These are phyloP conservation scores for Sparassis latifolia DNA, from an alignment of 1,284 basidiomycete species.

Conservation along the genomic window DNA sequence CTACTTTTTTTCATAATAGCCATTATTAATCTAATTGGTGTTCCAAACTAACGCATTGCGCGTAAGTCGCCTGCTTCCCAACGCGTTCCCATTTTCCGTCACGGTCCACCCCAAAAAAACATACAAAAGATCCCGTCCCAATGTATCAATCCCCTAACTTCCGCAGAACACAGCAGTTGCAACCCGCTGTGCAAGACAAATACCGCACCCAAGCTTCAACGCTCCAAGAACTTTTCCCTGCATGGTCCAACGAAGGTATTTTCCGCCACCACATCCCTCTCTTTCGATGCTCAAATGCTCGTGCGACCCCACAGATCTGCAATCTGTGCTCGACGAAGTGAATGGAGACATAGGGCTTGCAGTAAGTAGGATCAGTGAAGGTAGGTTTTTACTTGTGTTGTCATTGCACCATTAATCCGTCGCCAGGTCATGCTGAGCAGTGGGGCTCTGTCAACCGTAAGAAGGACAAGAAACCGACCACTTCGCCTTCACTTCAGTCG, in stretches of 20 bases:
- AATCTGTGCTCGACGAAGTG: slow-evolving; percentile 67
- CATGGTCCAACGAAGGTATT: slow-evolving; percentile 72
- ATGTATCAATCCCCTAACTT: slow-evolving; percentile 31
- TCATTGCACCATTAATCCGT: slow-evolving; percentile 6
- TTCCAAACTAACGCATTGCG: too few species aligned
- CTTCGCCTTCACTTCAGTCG: slow-evolving; percentile 28
- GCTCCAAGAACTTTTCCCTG: slow-evolving; percentile 74
- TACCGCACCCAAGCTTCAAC: slow-evolving; percentile 48
- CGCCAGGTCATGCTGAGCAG: slow-evolving; percentile 68
- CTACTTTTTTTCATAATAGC: too few species aligned
- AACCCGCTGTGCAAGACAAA: slow-evolving; percentile 29
- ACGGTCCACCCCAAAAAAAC: slow-evolving; percentile 16
- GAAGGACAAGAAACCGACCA: slow-evolving; percentile 70
- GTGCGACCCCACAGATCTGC: slow-evolving; percentile 50
- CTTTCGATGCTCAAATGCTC: slow-evolving; percentile 14
- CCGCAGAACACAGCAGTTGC: slow-evolving; percentile 22
- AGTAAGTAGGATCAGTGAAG: slow-evolving; percentile 74
- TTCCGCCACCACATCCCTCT: slow-evolving; percentile 15
- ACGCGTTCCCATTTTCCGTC: background rate
- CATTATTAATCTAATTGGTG: too few species aligned
- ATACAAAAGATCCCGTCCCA: slow-evolving; percentile 13
- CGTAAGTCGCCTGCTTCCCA: too few species aligned
- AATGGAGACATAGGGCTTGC: slow-evolving; percentile 72
- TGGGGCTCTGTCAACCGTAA: slow-evolving; percentile 86
- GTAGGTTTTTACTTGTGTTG: slow-evolving; percentile 32